Percentiles rank a stretch among this genome's conserved stretches.
Evolutionary conservation across 1,284 basidiomycete genomes (phyloP).

Genomic region (Nidula niveotomentosa): DNA sequence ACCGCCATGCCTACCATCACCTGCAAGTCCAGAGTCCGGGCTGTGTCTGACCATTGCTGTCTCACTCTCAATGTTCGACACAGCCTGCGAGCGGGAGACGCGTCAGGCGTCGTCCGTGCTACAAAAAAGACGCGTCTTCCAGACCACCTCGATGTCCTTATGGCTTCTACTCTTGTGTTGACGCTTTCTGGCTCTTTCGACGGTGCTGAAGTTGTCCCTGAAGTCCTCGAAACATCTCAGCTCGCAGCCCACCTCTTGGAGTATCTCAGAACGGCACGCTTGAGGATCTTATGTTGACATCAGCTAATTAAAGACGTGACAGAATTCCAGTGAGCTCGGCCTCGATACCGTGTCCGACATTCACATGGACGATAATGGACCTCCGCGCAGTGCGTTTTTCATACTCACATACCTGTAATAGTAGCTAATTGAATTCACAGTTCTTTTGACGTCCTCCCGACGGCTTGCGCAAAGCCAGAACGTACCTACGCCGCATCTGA

Average conservation of each 20-base stretch:
- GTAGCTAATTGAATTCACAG: too few relatives aligned
- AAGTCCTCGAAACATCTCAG: constrained; percentile 45
- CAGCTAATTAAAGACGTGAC: constrained; percentile 6
- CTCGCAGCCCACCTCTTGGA: constrained; percentile 46
- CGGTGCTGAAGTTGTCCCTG: constrained; percentile 33
- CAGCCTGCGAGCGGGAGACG: constrained; percentile 33
- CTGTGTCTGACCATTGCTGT: constrained; percentile 29
- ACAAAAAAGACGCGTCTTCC: constrained; percentile 40
- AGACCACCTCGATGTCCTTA: constrained; percentile 47
- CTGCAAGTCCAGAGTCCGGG: constrained; percentile 28
- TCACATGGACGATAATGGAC: constrained; percentile 36
- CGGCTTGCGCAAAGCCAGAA: too few relatives aligned
- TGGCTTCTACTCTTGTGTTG: constrained; percentile 50
- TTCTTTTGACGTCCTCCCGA: too few relatives aligned
- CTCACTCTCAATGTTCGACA: constrained; percentile 36
- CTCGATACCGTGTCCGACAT: constrained; percentile 53
- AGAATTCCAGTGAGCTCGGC: constrained; percentile 62
- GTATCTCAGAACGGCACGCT: constrained; percentile 50
- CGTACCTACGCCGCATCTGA: constrained; percentile 16
- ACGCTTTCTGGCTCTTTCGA: constrained; percentile 53
- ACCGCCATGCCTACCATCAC: constrained; percentile 28
- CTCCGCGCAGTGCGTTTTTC: neutral
- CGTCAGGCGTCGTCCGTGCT: constrained; percentile 26
- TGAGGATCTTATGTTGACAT: constrained; percentile 6
- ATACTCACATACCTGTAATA: too few relatives aligned